Conservation (phyloP, 1,284 basidiomycete genomes). For the Ceratorhiza oryzae-sativae region DNA sequence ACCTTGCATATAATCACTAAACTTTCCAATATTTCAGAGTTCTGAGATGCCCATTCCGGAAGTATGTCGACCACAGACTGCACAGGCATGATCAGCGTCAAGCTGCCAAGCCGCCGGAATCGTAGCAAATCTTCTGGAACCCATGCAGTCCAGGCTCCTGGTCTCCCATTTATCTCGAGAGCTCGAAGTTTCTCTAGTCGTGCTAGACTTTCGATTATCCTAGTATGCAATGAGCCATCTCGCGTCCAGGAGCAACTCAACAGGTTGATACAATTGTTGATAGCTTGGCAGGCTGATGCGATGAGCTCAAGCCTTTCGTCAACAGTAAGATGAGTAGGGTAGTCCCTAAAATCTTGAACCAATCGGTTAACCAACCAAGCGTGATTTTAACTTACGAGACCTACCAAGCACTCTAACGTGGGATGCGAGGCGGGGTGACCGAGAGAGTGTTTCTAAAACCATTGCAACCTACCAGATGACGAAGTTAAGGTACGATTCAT, state of each 20-base stretch:
- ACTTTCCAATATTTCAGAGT: constrained; percentile 13
- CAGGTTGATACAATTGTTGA: constrained; percentile 16
- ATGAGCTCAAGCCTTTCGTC: constrained; percentile 12
- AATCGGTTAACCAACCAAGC: neutral
- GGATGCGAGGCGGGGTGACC: constrained; percentile 5
- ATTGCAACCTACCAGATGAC: neutral
- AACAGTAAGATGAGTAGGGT: constrained; percentile 23
- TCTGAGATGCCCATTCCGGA: constrained; percentile 6
- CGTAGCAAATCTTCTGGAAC: constrained; percentile 19
- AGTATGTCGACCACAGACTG: constrained; percentile 9
- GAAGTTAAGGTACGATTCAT: neutral
- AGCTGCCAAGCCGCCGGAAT: constrained; percentile 8
- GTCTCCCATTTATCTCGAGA: constrained; percentile 28
- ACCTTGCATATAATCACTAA: constrained; percentile 31
- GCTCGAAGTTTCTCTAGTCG: neutral
- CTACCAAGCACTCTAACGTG: constrained; percentile 27
- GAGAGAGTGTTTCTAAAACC: constrained; percentile 15
- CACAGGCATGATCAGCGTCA: constrained; percentile 32
- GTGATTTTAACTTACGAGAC: neutral
- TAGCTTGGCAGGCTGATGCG: neutral
- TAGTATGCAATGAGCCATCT: constrained; percentile 7
- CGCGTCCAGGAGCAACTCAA: constrained; percentile 20
- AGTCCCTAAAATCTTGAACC: constrained; percentile 12
- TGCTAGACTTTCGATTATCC: constrained; percentile 12
- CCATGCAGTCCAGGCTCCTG: constrained; percentile 24